Conservation (phyloP, 495 filamentous ascomycete genomes). For the Annulohypoxylon nitens region DNA sequence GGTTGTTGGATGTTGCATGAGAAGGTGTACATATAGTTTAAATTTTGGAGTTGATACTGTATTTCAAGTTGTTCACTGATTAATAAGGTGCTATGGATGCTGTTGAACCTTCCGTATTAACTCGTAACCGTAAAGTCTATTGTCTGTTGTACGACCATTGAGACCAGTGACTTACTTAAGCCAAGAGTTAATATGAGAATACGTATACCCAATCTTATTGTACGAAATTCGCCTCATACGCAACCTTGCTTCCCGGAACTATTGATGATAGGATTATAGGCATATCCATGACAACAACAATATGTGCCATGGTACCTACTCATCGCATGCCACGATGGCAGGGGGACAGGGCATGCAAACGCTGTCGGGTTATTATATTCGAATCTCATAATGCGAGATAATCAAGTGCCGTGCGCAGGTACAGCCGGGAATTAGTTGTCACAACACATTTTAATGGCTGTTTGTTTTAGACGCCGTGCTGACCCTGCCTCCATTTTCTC, state of each 20-base stretch:
- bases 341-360: conserved; percentile 8
- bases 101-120: background rate
- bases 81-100: background rate
- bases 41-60: conserved; percentile 4
- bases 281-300: conserved; percentile 27
- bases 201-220: background rate
- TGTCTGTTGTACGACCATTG: background rate
- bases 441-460: background rate
- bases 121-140: background rate
- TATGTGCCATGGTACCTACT: background rate
- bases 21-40: background rate
- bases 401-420: conserved; percentile 11
- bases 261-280: conserved; percentile 32
- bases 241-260: background rate
- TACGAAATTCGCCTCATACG: conserved; percentile 26
- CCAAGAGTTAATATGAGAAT: background rate
- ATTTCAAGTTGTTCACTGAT: background rate
- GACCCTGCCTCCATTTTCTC: background rate
- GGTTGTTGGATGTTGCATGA: background rate
- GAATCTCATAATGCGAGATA: background rate
- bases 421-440: background rate
- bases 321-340: background rate
- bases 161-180: background rate
- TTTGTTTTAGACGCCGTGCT: background rate
- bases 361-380: conserved; percentile 14